A percentile compares a stretch with the other conserved stretches of the same genome.
Conservation (phyloP, 106 monocot species). For the Dendrobium nobile region DNA sequence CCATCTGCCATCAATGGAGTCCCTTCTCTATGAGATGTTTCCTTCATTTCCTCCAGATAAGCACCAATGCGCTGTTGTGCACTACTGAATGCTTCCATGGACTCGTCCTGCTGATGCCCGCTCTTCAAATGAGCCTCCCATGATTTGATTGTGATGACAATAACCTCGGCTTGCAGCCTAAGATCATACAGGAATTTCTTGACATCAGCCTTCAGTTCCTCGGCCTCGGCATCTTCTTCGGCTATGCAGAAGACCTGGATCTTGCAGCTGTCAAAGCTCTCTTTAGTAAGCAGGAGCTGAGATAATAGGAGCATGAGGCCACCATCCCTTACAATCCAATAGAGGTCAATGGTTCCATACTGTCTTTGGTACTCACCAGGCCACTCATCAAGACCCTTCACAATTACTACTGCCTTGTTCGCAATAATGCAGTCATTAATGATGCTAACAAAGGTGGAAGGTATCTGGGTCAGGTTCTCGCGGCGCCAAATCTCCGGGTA, state of each 20-base stretch:
- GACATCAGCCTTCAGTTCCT: slow-evolving; percentile 81
- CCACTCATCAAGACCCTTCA: slow-evolving; percentile 99
- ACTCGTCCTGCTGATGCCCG: slow-evolving; percentile 58
- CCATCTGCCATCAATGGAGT: slow-evolving; percentile 68
- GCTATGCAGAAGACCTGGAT: slow-evolving; percentile 99
- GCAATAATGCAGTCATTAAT: slow-evolving; percentile 96
- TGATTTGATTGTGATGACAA: slow-evolving; percentile 83
- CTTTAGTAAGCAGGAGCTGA: slow-evolving; percentile 90
- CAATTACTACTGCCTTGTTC: slow-evolving; percentile 94
- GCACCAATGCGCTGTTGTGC: slow-evolving; percentile 58
- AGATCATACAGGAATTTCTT: slow-evolving; percentile 97
- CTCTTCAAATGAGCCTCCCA: slow-evolving; percentile 63
- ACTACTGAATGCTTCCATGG: slow-evolving; percentile 57
- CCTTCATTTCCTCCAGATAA: slow-evolving; percentile 76
- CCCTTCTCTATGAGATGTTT: slow-evolving; percentile 46
- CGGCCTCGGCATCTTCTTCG: slow-evolving; percentile 91
- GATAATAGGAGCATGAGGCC: slow-evolving; percentile 95
- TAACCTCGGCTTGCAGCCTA: slow-evolving; percentile 92
- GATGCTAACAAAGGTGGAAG: slow-evolving; percentile 88
- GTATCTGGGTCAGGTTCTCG: slow-evolving; percentile 86
- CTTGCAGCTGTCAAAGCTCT: slow-evolving; percentile 91
- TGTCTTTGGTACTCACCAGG: slow-evolving; percentile 94
- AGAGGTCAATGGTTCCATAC: slow-evolving; percentile 92
- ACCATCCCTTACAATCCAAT: slow-evolving; percentile 98
- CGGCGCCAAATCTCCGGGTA: slow-evolving; percentile 98